Base-by-base conservation (phyloP, 441 rosid species). In the Syzygium malaccense region DNA sequence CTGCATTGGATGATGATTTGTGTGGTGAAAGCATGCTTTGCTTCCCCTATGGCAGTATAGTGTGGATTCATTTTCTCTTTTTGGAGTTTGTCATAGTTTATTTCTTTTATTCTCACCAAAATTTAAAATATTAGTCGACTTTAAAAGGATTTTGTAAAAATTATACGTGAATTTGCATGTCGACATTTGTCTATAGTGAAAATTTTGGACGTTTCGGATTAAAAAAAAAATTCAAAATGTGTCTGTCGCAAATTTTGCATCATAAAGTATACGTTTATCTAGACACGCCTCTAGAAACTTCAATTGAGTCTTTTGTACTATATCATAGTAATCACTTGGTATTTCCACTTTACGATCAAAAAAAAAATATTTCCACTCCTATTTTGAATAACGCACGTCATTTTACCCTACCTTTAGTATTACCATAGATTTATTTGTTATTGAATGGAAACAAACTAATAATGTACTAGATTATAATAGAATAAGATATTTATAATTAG, bases 261-360 rank as follows among this genome's bases (percentile, higher is more conserved):
- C 14, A n/a, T 14, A n/a, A 17, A 13, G 66, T 60, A 0, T 28
- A 28, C 4, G 19, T 62, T n/a, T n/a, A 62, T n/a, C 28, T n/a
- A 32, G 68, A n/a, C 68, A n/a, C 10, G 30, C 10, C 68, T 60
- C 68, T 62, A 62, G 68, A n/a, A 14, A 62, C 10, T n/a, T n/a
- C 68, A n/a, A 60, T n/a, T 5, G 68, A 0, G 33, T 17, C 33
- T n/a, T 0, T 4, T 62, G 68, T 28, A n/a, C 28, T 14, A 14
- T 62, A n/a, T n/a, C 33, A 62, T 8, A n/a, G 14, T 14, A n/a
- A 3, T 62, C 8, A 15, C 33, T 13, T 3, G 68, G 33, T 62
- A 33, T 45, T 45, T 45, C 48, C 48, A 45, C 48, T 7, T 7
- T 45, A 8, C 48, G 48, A 45, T 45, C 1, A 8, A 7, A 45